phyloP scores from a whole-genome alignment of 2,329 filamentous ascomycete species.

The Trichoderma koningiopsis region DNA sequence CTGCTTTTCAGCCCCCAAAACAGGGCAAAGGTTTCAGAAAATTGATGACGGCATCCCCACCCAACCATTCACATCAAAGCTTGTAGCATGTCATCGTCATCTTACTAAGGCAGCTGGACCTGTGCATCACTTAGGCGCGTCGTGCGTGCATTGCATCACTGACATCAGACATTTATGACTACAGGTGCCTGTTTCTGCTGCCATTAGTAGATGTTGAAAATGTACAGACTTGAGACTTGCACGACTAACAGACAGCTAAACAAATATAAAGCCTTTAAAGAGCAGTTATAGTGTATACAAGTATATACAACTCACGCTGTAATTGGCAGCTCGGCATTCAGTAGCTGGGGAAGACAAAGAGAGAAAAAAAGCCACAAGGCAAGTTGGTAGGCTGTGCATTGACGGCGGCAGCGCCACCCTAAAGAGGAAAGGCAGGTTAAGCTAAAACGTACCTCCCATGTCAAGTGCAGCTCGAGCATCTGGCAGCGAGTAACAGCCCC shows the following conservation, averaged over 20 bases:
- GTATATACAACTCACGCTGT: too few species aligned
- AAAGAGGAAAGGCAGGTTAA: background rate
- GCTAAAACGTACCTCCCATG: slow-evolving; percentile 1
- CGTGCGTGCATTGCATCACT: background rate
- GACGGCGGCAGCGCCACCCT: slow-evolving; percentile 2
- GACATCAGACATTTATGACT: background rate
- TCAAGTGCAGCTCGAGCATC: background rate
- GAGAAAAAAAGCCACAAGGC: background rate
- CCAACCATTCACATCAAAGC: background rate
- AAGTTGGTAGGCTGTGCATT: background rate
- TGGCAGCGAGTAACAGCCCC: slow-evolving; percentile 1
- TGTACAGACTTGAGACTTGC: background rate
- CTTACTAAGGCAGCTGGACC: background rate
- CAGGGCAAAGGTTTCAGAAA: background rate
- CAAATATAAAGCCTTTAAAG: too few species aligned
- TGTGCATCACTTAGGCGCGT: background rate
- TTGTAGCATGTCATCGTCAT: background rate
- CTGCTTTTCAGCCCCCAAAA: background rate
- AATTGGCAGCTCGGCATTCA: too few species aligned
- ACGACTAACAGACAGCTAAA: background rate
- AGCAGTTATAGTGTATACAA: background rate
- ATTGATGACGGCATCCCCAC: slow-evolving; percentile 15
- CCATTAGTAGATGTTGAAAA: background rate
- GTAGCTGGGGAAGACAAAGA: background rate
- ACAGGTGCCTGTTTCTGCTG: background rate